Percentiles rank a stretch among this genome's conserved stretches.
phyloP scores from a whole-genome alignment of 2,329 filamentous ascomycete genomes.

The Alternaria alternata region DNA sequence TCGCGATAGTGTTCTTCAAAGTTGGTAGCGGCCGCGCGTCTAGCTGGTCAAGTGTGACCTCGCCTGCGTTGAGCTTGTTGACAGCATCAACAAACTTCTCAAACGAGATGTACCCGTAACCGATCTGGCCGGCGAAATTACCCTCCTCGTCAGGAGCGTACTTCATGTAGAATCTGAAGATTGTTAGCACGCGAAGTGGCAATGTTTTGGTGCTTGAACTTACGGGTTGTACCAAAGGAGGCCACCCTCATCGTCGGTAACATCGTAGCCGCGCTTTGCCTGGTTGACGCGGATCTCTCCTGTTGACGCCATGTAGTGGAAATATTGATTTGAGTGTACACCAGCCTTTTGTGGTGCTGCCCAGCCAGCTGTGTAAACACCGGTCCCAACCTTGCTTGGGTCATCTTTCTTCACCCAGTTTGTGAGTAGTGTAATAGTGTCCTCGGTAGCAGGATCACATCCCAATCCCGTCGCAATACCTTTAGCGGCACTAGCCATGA shows the following conservation, averaged over 20 bases:
- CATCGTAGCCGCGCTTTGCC: conserved; percentile 92
- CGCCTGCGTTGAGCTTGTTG: conserved; percentile 77
- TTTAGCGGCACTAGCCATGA: conserved; percentile 78
- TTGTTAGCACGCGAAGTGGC: conserved; percentile 15
- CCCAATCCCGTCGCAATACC: conserved; percentile 81
- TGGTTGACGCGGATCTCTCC: conserved; percentile 92
- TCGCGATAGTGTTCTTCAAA: conserved; percentile 86
- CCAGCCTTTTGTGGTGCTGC: conserved; percentile 91
- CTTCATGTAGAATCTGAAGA: conserved; percentile 80
- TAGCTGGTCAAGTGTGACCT: conserved; percentile 75
- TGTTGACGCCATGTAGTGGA: conserved; percentile 86
- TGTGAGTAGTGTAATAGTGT: conserved; percentile 90
- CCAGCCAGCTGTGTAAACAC: conserved; percentile 93
- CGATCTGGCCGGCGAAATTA: conserved; percentile 89
- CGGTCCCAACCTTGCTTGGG: conserved; percentile 76
- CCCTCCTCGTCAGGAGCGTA: conserved; percentile 95
- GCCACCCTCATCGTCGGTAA: conserved; percentile 78
- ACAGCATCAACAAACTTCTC: conserved; percentile 96
- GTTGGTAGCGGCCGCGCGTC: conserved; percentile 85
- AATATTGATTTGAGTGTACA: conserved; percentile 97
- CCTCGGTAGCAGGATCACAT: conserved; percentile 82
- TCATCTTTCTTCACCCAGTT: conserved; percentile 82
- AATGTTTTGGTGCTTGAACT: conserved; percentile 35
- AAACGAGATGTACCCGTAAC: conserved; percentile 92
- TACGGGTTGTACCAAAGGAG: conserved; percentile 87